Evolutionary conservation across 2,329 filamentous ascomycete species (phyloP), one percentile per base, ranked within the genome.

Genomic region (Lomentospora prolificans): DNA sequence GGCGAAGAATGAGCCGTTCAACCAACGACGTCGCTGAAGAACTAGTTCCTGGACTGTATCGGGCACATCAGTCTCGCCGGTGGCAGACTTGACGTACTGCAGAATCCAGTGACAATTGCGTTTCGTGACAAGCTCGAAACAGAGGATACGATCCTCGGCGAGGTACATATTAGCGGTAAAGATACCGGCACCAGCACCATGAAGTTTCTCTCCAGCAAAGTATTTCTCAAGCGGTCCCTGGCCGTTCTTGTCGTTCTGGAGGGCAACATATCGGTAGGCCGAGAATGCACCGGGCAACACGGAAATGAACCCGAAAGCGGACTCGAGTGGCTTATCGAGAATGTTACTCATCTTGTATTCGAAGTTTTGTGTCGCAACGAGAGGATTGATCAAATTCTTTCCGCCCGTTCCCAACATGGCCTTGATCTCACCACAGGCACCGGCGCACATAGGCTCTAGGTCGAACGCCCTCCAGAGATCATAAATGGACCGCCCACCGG

Each of bases 341-440:
- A 99, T 99, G 66, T 99, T 99, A 70, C 90, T 96, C 87, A 99
- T 96, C 79, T 99, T 99, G 80, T 99, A 99, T 75, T 99, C 94
- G 64, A 99, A 99, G 67, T 99, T 99, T 66, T 99, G 94, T 1
- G 91, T 91, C 2, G 94, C 94, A 22, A 99, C 89, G 3, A 99
- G 80, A 0, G 94, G 94, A 65, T 97, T 99, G 61, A 96, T 69
- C 33, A 99, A 80, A 64, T 95, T 90, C 70, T 88, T 92, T 60
- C 92, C 91, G 57, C 80, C 84, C 3, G 82, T 83, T 25, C 86
- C 87, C 73, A 97, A 77, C 91, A 97, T 96, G 61, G 92, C 92
- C 72, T 99, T 97, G 76, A 99, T 99, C 70, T 99, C 94, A 72
- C 94, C 94, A 70, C 94, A 99, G 64, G 94, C 92, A 63, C 94